Evolutionary conservation across 2,329 filamentous ascomycete species (phyloP).

Genomic region (Rugonectria rugulosa): DNA sequence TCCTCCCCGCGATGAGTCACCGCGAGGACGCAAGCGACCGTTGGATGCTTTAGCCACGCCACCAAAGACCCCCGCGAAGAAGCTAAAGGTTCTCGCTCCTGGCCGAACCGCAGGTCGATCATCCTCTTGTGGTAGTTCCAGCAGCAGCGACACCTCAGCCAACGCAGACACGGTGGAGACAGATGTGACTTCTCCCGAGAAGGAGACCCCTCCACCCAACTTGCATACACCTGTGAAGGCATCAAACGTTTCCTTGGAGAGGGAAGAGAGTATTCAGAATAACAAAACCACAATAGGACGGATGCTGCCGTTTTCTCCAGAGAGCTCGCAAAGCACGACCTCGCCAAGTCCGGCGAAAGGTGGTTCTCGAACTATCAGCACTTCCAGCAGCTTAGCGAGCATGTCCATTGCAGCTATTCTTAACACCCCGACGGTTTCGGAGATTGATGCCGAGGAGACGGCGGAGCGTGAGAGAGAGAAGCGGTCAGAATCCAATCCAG

Average conservation of each 20-base stretch:
- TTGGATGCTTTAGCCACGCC: conserved; percentile 58
- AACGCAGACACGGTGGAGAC: conserved; percentile 44
- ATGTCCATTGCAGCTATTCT: conserved; percentile 47
- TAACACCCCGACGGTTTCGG: conserved; percentile 37
- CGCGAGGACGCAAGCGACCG: conserved; percentile 49
- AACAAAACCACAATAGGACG: conserved; percentile 11
- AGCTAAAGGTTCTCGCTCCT: conserved; percentile 46
- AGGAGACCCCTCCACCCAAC: conserved; percentile 52
- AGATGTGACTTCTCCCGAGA: conserved; percentile 60
- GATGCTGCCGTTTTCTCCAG: conserved; percentile 41
- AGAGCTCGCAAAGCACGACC: conserved; percentile 37
- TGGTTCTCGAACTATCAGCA: background rate
- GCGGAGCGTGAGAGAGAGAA: conserved; percentile 22
- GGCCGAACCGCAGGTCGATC: conserved; percentile 38
- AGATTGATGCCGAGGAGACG: conserved; percentile 18
- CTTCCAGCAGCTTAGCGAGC: conserved; percentile 29
- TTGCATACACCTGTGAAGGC: conserved; percentile 40
- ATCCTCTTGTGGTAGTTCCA: conserved; percentile 51
- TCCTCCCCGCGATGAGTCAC: conserved; percentile 36
- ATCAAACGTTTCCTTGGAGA: conserved; percentile 5
- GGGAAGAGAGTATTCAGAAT: conserved; percentile 16
- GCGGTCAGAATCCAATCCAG: conserved; percentile 2
- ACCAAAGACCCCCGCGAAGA: conserved; percentile 63
- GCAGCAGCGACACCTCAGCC: conserved; percentile 37
- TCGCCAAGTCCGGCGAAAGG: conserved; percentile 36